phyloP scores from a whole-genome alignment of 805 yeast genomes.

The Brettanomyces anomalus region DNA sequence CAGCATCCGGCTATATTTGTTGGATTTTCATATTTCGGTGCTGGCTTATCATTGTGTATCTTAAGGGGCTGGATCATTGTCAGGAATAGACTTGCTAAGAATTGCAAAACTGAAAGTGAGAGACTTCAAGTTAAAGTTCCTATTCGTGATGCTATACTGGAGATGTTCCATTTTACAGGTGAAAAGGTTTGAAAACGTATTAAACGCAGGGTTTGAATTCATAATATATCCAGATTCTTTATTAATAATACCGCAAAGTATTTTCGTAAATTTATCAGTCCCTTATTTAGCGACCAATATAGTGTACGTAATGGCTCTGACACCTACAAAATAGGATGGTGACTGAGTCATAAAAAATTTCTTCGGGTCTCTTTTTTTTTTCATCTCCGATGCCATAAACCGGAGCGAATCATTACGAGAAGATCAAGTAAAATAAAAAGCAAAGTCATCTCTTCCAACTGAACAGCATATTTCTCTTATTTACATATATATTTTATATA shows the following conservation, averaged over 20 bases:
- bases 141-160: neutral
- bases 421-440: neutral
- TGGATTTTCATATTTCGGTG: slow-evolving; percentile 44
- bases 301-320: no score
- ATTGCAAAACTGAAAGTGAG: neutral
- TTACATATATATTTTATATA: neutral
- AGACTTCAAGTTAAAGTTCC: slow-evolving; percentile 1
- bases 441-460: neutral
- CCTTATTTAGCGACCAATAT: no score
- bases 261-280: no score
- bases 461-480: neutral
- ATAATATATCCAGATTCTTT: no score
- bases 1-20: slow-evolving; percentile 47
- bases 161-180: neutral
- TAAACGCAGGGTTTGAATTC: no score
- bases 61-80: slow-evolving; percentile 49
- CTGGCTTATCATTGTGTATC: slow-evolving; percentile 32
- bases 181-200: neutral
- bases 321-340: no score
- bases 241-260: no score
- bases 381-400: no score
- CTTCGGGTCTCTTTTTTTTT: no score
- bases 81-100: slow-evolving; percentile 27
- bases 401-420: neutral
- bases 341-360: no score